Conservation (phyloP, 345 rosid species). For the Anastatica hierochuntica region DNA sequence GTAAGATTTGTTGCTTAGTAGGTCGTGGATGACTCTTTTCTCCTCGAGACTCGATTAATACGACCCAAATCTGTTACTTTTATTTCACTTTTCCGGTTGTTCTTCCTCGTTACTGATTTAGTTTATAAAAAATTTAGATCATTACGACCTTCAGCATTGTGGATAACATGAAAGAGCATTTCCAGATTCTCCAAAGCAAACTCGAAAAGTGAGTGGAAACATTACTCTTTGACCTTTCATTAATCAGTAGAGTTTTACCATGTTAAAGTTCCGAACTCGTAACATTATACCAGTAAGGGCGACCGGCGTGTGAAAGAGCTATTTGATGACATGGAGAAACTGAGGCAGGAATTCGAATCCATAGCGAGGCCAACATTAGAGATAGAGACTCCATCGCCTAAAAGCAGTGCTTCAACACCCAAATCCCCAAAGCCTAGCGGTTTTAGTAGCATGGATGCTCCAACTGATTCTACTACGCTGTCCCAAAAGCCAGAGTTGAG, state of each 20-base stretch:
- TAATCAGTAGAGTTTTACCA: neutral
- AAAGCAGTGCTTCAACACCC: constrained; percentile 23
- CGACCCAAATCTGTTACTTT: neutral
- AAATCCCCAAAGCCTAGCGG: constrained; percentile 23
- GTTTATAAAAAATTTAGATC: constrained; percentile 40
- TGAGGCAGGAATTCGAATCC: constrained; percentile 67
- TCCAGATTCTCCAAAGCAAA: constrained; percentile 46
- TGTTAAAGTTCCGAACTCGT: neutral
- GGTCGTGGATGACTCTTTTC: neutral
- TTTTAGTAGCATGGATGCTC: constrained; percentile 22
- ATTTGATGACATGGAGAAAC: constrained; percentile 64
- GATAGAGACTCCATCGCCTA: constrained; percentile 52
- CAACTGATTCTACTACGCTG: constrained; percentile 20
- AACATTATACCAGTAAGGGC: constrained; percentile 53
- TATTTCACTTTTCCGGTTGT: neutral
- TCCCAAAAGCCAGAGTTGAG: constrained; percentile 2
- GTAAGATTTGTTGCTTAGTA: constrained; percentile 26
- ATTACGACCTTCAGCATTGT: constrained; percentile 84
- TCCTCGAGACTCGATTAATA: neutral
- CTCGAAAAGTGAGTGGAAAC: constrained; percentile 39
- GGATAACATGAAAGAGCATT: constrained; percentile 80
- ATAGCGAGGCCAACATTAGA: constrained; percentile 77
- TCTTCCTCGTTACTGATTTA: constrained; percentile 1
- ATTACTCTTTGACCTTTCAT: neutral
- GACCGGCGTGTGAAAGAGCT: constrained; percentile 51